Conservation (phyloP, 306 rosid species). For the Abrus precatorius region DNA sequence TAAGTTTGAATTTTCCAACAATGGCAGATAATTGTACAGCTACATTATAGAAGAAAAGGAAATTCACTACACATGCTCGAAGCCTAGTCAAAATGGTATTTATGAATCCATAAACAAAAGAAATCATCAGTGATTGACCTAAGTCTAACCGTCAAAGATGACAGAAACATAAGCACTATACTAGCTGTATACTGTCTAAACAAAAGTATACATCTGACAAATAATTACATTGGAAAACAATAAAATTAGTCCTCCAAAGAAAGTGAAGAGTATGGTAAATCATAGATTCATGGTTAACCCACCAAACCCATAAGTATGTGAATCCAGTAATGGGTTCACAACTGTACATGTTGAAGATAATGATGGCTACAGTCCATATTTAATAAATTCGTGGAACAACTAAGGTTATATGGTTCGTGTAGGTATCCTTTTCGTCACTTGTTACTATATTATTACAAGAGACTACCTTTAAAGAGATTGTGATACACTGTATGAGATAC, state of each 20-base stretch:
- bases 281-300: background rate
- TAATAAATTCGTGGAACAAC: too few relatives aligned
- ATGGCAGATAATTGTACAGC: background rate
- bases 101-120: background rate
- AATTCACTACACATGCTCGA: background rate
- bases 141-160: background rate
- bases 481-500: too few relatives aligned
- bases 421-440: too few relatives aligned
- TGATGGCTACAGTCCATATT: too few relatives aligned
- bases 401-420: too few relatives aligned
- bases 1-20: background rate
- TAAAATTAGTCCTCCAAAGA: background rate
- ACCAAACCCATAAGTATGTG: background rate
- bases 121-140: background rate
- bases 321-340: background rate
- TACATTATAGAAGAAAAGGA: background rate
- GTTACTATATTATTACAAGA: too few relatives aligned
- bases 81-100: background rate
- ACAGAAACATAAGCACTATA: background rate
- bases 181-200: background rate
- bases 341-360: background rate
- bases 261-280: background rate
- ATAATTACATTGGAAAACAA: background rate
- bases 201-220: background rate
- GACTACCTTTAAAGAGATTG: too few relatives aligned